Evolutionary conservation across 768 basidiomycete species (phyloP).

Genomic region (Crassisporium funariophilum): DNA sequence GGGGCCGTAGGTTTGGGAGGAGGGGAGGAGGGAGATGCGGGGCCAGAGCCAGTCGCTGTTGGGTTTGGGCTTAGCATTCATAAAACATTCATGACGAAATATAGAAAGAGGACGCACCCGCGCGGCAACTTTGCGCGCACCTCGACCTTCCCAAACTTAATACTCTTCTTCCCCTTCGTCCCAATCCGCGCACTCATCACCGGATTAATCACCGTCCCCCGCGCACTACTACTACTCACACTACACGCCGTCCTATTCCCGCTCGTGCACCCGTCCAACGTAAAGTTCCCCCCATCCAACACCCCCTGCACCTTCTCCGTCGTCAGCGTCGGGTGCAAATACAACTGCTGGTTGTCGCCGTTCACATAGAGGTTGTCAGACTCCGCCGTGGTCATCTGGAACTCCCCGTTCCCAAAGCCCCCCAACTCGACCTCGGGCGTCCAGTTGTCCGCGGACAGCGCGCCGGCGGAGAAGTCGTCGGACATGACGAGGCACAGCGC

Average conservation of each 20-base stretch:
- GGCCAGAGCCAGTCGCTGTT: slow-evolving; percentile 73
- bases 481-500: slow-evolving; percentile 64
- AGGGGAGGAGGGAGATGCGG: slow-evolving; percentile 74
- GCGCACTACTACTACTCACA: slow-evolving; percentile 40
- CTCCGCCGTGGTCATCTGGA: slow-evolving; percentile 73
- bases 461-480: slow-evolving; percentile 60
- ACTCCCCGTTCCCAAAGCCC: slow-evolving; percentile 81
- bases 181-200: slow-evolving; percentile 75
- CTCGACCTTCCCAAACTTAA: slow-evolving; percentile 64
- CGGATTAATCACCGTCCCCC: slow-evolving; percentile 64
- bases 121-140: slow-evolving; percentile 62
- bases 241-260: slow-evolving; percentile 37
- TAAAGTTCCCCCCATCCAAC: slow-evolving; percentile 63
- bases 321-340: slow-evolving; percentile 82
- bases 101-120: slow-evolving; percentile 43
- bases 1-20: slow-evolving; percentile 59
- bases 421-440: slow-evolving; percentile 68
- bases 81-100: too few species aligned
- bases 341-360: slow-evolving; percentile 70
- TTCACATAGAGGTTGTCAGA: slow-evolving; percentile 66
- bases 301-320: slow-evolving; percentile 55
- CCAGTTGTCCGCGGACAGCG: slow-evolving; percentile 58
- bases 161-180: slow-evolving; percentile 60
- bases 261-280: slow-evolving; percentile 66
- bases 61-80: too few species aligned